Base-by-base conservation (phyloP, 2,329 filamentous ascomycete species). In the Penicillium sp. region DNA sequence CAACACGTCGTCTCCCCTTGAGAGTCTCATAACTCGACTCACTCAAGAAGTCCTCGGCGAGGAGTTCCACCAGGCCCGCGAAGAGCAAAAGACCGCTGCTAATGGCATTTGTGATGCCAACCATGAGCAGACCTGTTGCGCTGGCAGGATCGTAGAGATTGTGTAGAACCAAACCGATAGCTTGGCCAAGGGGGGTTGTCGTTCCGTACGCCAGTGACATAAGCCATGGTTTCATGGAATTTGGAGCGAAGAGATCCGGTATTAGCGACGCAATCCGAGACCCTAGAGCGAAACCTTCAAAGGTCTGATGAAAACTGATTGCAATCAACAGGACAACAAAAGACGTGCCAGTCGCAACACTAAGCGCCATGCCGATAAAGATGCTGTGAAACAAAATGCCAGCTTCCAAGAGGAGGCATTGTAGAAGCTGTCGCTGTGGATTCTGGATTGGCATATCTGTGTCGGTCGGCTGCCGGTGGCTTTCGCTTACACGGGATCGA, bases 31-130 rank as follows among this genome's bases (percentile, higher is more conserved):
- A 88, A 62, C 85, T 88, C 57, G 80, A 77, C 60, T 88, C 84
- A 64, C 82, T 86, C 59, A 89, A 68, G 64, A 95, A 95, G 66
- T 96, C 91, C 73, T 95, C 90, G 0, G 90, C 88, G 44, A 96
- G 79, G 19, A 96, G 79, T 75, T 96, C 90, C 4, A 95, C 91
- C 41, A 96, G 76, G 0, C 89, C 90, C 0, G 91, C 90, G 69
- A 93, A 95, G 4, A 95, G 78, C 28, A 96, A 74, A 48, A 96
- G 77, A 0, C 91, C 91, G 48, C 88, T 87, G 10, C 88, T 91
- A 49, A 95, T 88, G 37, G 89, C 90, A 67, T 96, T 95, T 82
- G 93, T 94, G 68, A 92, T 84, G 8, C 91, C 91, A 6, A 95
- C 90, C 76, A 93, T 88, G 26, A 95, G 76, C 45, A 95, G 75